These are phyloP conservation scores for Ophiostoma perfectum DNA, from an alignment of 2,329 filamentous ascomycete genomes.

Conservation along the genomic window DNA sequence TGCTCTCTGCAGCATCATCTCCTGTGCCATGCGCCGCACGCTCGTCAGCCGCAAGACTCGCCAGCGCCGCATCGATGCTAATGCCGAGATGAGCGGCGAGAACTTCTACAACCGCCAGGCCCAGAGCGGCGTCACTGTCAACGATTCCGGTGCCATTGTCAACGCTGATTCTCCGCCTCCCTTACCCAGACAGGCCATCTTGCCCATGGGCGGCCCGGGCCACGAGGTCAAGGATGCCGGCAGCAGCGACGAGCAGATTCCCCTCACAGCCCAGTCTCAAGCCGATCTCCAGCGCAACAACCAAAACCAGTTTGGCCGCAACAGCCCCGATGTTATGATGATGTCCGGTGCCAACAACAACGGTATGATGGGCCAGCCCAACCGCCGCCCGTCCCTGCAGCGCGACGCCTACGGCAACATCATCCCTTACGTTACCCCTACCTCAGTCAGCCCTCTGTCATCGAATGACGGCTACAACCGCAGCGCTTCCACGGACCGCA, in stretches of 20 bases:
- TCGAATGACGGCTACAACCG: constrained; percentile 41
- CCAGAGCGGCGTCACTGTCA: constrained; percentile 39
- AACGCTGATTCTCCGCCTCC: background rate
- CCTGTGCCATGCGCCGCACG: constrained; percentile 90
- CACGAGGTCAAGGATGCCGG: constrained; percentile 58
- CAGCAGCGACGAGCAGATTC: constrained; percentile 64
- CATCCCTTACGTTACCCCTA: constrained; percentile 38
- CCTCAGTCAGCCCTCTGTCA: constrained; percentile 46
- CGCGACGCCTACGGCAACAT: constrained; percentile 63
- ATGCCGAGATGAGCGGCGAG: constrained; percentile 94
- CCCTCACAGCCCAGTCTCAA: constrained; percentile 62
- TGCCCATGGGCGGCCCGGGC: constrained; percentile 53
- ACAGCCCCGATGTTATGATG: constrained; percentile 26
- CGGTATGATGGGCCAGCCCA: constrained; percentile 30
- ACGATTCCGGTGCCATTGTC: constrained; percentile 30
- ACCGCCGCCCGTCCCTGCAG: constrained; percentile 34
- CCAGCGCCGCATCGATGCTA: constrained; percentile 84
- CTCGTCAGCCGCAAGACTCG: constrained; percentile 88
- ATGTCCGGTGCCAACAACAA: constrained; percentile 28
- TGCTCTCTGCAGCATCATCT: constrained; percentile 73
- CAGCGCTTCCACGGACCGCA: constrained; percentile 43
- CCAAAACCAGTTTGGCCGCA: constrained; percentile 32
- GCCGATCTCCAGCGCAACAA: constrained; percentile 42
- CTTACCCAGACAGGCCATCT: constrained; percentile 45
- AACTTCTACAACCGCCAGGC: constrained; percentile 76